phyloP scores from a whole-genome alignment of 2,329 filamentous ascomycete species.

The Thielaviopsis cerberus region DNA sequence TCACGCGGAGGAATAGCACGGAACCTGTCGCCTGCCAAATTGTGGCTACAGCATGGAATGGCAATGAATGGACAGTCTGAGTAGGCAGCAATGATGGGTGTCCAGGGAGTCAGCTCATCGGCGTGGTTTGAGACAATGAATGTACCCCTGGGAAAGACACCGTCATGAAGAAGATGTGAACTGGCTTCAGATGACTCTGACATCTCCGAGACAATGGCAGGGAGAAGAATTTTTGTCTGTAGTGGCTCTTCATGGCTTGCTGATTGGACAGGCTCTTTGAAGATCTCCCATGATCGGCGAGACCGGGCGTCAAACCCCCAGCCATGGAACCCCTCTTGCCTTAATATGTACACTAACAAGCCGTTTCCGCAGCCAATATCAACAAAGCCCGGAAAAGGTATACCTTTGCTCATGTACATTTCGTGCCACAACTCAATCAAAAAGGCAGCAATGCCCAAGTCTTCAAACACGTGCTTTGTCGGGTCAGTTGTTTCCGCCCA shows the following conservation, averaged over 20 bases:
- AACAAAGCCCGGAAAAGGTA: slow-evolving; percentile 66
- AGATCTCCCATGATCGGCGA: slow-evolving; percentile 69
- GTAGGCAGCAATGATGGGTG: slow-evolving; percentile 63
- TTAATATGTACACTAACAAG: slow-evolving; percentile 66
- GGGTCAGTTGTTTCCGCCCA: slow-evolving; percentile 85
- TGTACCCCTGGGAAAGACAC: slow-evolving; percentile 51
- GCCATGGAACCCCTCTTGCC: slow-evolving; percentile 61
- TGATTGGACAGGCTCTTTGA: slow-evolving; percentile 23
- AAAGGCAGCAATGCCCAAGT: slow-evolving; percentile 77
- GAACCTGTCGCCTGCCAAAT: slow-evolving; percentile 56
- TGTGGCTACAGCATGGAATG: slow-evolving; percentile 89
- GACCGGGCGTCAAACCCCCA: slow-evolving; percentile 84
- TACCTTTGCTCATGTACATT: slow-evolving; percentile 42
- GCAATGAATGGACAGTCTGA: slow-evolving; percentile 69
- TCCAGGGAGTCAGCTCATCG: slow-evolving; percentile 92
- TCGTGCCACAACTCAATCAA: slow-evolving; percentile 77
- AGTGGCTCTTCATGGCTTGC: slow-evolving; percentile 17
- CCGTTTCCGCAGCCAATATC: slow-evolving; percentile 95
- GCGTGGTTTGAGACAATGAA: slow-evolving; percentile 97
- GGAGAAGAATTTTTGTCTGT: slow-evolving; percentile 30
- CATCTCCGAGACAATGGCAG: slow-evolving; percentile 21
- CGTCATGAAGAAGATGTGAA: slow-evolving; percentile 28
- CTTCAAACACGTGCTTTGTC: slow-evolving; percentile 85
- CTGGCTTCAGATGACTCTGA: slow-evolving; percentile 11
- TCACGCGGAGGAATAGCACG: slow-evolving; percentile 43